Evolutionary conservation across 2,329 filamentous ascomycete genomes (phyloP).

Genomic region (Hymenoscyphus scutula): DNA sequence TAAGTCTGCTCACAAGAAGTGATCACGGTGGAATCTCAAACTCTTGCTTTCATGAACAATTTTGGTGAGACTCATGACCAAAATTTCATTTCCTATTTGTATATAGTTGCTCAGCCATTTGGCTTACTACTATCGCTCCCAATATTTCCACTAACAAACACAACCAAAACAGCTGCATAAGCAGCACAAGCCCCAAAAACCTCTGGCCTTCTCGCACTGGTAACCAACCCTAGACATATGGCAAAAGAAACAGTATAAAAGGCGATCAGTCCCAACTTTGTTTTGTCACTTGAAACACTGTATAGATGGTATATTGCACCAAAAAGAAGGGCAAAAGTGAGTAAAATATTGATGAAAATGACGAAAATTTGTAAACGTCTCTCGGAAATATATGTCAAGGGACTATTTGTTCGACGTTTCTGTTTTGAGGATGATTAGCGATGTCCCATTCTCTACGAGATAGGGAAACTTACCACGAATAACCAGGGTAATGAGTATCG

Average conservation of each 20-base stretch:
- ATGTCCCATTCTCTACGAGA: no score
- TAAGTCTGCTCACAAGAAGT: no score
- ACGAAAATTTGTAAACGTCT: neutral
- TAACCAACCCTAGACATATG: constrained; percentile 23
- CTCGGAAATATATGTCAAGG: neutral
- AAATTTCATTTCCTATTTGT: no score
- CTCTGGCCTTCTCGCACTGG: constrained; percentile 25
- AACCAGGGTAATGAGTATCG: no score
- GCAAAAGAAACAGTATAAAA: constrained; percentile 27
- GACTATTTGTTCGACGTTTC: no score
- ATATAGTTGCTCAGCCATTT: neutral
- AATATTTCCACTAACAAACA: constrained; percentile 1
- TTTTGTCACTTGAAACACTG: neutral
- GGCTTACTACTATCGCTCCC: neutral
- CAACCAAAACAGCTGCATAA: constrained; percentile 14
- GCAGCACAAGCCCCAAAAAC: constrained; percentile 26
- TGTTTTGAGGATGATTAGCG: no score
- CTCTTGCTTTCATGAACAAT: no score
- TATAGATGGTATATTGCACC: neutral
- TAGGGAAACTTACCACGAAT: no score
- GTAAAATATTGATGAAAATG: neutral
- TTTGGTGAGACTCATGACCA: no score
- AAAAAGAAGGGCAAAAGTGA: neutral
- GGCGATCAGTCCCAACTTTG: constrained; percentile 23
- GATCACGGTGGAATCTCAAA: no score